Base-by-base conservation (phyloP, 2,329 filamentous ascomycete genomes). In the Ploettnerulaceae sp. region DNA sequence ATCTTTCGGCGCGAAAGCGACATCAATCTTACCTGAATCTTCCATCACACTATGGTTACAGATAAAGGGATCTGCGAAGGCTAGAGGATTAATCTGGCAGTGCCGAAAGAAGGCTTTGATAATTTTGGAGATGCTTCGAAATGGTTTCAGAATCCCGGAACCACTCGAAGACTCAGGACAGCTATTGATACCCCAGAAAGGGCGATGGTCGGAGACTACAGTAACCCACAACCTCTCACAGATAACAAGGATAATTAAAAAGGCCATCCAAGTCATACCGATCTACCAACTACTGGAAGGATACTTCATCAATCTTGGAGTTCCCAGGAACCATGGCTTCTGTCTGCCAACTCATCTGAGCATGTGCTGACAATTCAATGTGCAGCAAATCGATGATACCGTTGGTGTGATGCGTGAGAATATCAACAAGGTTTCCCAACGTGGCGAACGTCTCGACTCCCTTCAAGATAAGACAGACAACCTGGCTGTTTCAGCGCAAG, bases 361-460 rank as follows among this genome's bases (percentile, higher is more conserved):
- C 39, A 34, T 41, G 38, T 49, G 45, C 60, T 61, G 50, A 61
- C 48, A 32, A 20, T 7, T 18, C 39, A 28, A 31, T 47, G 7
- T 38, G 21, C 67, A 98, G 93, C 86, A 97, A 94, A 95, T 98
- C 70, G 86, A 97, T 68, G 87, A 90, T 65, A 95, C 91, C 41
- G 89, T 96, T 62, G 84, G 84, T 65, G 87, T 93, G 58, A 96
- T 98, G 91, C 82, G 86, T 63, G 84, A 95, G 68, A 98, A 98
- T 74, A 94, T 98, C 76, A 89, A 90, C 75, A 94, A 93, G 71
- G 88, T 95, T 53, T 89, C 87, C 33, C 84, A 96, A 70, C 89
- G 93, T 76, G 93, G 93, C 66, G 86, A 89, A 64, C 81, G 84
- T 60, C 79, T 96, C 52, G 87, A 95, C 68, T 82, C 83, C 39